Percentiles rank a stretch among this genome's conserved stretches.
Conservation (phyloP, 163 green algal species). For the Botryococcus braunii region DNA sequence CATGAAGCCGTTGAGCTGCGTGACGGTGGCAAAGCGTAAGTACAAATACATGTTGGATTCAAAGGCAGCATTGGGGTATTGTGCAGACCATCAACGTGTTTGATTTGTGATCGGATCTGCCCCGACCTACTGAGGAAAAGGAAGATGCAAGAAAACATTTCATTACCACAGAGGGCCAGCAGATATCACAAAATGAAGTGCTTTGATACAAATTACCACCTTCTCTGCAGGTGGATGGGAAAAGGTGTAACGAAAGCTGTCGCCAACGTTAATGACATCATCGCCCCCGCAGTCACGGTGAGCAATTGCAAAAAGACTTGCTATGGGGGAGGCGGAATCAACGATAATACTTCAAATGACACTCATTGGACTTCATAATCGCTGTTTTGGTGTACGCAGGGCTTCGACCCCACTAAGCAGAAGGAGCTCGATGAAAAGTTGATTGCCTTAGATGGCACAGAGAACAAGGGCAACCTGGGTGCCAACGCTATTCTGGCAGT, state of each 20-base stretch:
- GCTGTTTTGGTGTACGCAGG: conserved; percentile 35
- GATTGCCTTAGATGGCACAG: conserved; percentile 91
- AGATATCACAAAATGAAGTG: neutral
- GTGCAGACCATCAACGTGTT: neutral
- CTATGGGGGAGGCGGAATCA: no score
- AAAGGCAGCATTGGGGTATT: conserved; percentile 1
- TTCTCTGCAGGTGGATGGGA: conserved; percentile 67
- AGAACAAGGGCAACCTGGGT: conserved; percentile 96
- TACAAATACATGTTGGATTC: neutral
- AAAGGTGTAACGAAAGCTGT: conserved; percentile 95
- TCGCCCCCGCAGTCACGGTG: conserved; percentile 80
- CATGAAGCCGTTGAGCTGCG: conserved; percentile 97
- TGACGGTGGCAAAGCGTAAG: conserved; percentile 71
- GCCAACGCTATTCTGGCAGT: conserved; percentile 98
- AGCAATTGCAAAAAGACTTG: no score
- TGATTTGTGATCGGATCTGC: neutral
- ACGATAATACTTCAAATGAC: no score
- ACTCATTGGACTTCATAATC: no score
- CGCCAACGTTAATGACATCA: conserved; percentile 90
- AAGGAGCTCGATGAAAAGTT: conserved; percentile 90
- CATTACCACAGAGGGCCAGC: neutral
- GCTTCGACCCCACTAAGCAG: conserved; percentile 89
- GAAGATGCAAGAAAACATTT: neutral
- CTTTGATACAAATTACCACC: neutral
- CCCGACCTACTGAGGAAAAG: neutral